These are phyloP conservation scores for Aspergillus sp. DNA, from an alignment of 2,329 filamentous ascomycete genomes.

Conservation along the genomic window DNA sequence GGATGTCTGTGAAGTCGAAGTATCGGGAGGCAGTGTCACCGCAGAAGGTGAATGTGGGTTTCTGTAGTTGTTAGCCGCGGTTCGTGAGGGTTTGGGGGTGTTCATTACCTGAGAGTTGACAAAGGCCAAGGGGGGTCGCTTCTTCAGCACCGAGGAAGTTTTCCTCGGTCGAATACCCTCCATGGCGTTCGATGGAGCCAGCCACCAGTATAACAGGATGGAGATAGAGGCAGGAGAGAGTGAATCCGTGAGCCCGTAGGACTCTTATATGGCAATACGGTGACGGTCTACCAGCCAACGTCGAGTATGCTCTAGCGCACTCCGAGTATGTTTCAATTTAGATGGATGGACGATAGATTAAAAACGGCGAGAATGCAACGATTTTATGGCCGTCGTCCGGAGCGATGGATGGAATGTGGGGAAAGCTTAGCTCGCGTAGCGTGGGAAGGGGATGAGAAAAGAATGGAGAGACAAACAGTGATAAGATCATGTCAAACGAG, in stretches of 20 bases:
- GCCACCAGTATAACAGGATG: not conserved
- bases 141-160: constrained; percentile 7
- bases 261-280: not conserved
- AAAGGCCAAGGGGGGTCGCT: constrained; percentile 14
- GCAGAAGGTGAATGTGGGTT: constrained; percentile 13
- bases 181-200: constrained; percentile 9
- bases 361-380: not conserved
- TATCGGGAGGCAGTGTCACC: constrained; percentile 18
- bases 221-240: not conserved
- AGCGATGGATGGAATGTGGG: constrained; percentile 19
- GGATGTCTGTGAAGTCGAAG: constrained; percentile 36
- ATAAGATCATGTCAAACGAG: not conserved
- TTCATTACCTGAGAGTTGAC: constrained; percentile 15
- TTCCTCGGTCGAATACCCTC: constrained; percentile 10
- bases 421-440: constrained; percentile 4
- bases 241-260: not conserved
- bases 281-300: not conserved
- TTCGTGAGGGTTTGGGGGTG: not conserved
- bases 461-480: not conserved
- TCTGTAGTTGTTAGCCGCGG: constrained; percentile 5
- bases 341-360: not conserved
- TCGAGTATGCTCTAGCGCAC: not conserved
- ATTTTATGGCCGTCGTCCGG: constrained; percentile 2
- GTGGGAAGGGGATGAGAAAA: constrained; percentile 1
- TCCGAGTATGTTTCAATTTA: not conserved